Base-by-base conservation (phyloP, 1,284 basidiomycete genomes). In the Ceratobasidium sp. region DNA sequence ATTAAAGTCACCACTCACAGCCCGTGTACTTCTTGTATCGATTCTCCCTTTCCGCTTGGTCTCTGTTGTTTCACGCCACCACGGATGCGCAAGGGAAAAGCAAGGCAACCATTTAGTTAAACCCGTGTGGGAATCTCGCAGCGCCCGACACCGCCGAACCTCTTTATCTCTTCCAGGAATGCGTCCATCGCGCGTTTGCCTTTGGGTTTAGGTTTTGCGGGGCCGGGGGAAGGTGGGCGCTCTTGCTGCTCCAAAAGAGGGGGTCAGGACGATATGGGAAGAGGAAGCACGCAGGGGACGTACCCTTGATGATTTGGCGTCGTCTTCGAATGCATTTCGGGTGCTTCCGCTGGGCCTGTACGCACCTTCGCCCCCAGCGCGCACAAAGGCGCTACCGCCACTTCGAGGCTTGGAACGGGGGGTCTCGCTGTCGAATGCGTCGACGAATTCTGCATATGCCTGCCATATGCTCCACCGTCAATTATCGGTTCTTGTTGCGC, bases 161-260 rank as follows among this genome's bases (percentile, higher is more conserved):
- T 88, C 83, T 98, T 98, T 76, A 98, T 93, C 82, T 97, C 95
- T 79, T 96, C 94, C 59, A 98, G 84, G 81, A 98, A 98, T 1
- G 89, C 84, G 81, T 97, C 95, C 94, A 98, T 98, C 0, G 92
- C 94, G 59, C 95, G 88, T 81, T 94, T 96, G 7, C 96, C 96
- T 80, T 93, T 95, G 0, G 92, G 89, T 79, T 93, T 95, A 0
- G 92, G 89, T 79, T 88, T 92, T 0, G 89, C 85, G 27, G 80
- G 84, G 63, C 80, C 78, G 1, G 85, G 80, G 2, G 90, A 88
- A 31, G 91, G 90, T 0, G 88, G 83, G 0, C 85, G 85, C 85
- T 74, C 68, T 89, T 75, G 41, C 37, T 48, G 24, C 74, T 69
- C 34, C 49, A 48, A 13, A 49, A 34, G 34, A 31, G 37, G 31